Conservation (phyloP, 1,139 yeast genomes). For the Blastobotrys proliferans region DNA sequence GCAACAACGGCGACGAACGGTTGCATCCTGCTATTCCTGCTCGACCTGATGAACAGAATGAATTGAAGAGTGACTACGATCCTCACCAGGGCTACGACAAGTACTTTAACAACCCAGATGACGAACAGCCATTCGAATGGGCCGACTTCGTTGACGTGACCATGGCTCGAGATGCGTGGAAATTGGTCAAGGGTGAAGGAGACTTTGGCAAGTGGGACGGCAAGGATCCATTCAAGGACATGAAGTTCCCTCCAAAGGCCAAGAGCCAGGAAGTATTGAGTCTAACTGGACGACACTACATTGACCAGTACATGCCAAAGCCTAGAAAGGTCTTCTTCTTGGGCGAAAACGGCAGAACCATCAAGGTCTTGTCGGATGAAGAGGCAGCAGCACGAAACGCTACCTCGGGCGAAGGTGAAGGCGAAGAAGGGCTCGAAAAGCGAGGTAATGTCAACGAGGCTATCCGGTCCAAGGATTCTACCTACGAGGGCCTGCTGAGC, state of each 20-base stretch:
- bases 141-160: conserved; percentile 30
- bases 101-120: conserved; percentile 30
- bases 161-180: conserved; percentile 20
- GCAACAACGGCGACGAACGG: conserved; percentile 2
- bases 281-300: conserved; percentile 29
- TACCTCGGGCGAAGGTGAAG: conserved; percentile 6
- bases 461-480: conserved; percentile 6
- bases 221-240: conserved; percentile 15
- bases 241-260: conserved; percentile 18
- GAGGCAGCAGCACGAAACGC: conserved; percentile 1
- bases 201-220: conserved; percentile 14
- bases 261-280: conserved; percentile 28
- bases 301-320: conserved; percentile 23
- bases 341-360: conserved; percentile 14
- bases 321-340: conserved; percentile 29
- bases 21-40: conserved; percentile 7
- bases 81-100: conserved; percentile 15
- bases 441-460: conserved; percentile 8
- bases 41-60: conserved; percentile 4
- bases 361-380: not conserved
- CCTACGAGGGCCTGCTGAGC: conserved; percentile 15
- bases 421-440: conserved; percentile 11
- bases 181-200: conserved; percentile 9
- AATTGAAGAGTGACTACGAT: conserved; percentile 14
- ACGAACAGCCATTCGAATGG: conserved; percentile 25